Evolutionary conservation across 106 monocot species (phyloP), one percentile per base, ranked within the genome.

Genomic region (Dendrobium huoshanense): DNA sequence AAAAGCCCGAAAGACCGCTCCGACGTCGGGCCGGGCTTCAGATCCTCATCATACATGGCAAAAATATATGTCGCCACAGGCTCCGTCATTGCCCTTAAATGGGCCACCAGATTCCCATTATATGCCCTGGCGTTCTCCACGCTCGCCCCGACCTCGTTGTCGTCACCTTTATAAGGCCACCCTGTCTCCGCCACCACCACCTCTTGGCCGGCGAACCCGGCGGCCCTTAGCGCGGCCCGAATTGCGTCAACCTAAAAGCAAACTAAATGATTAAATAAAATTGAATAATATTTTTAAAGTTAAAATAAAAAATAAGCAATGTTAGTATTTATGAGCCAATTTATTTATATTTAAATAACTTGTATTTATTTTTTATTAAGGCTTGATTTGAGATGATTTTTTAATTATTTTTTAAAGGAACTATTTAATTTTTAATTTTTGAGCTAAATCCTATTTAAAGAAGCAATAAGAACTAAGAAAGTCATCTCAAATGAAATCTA

Each of bases 121-220:
- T 87, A 96, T 3, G 92, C 89, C 85, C 64, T 83, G 29, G 95
- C 93, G 72, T 96, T 96, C 22, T 91, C 95, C 43, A 91, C 81
- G 43, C 85, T 88, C 11, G 93, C 89, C 2, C 95, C 95, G 10
- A 49, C 82, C 82, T 93, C 93, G 78, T 47, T 79, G 19, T 82
- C 37, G 81, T 91, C 95, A 2, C 95, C 95, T 16, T 75, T 79
- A 91, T 93, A 89, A 0, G 95, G 95, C 95, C 95, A 96, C 10
- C 95, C 95, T 0, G 95, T 96, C 86, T 96, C 95, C 9, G 95
- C 95, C 68, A 93, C 85, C 5, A 96, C 93, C 67, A 96, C 88
- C 75, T 96, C 95, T n/a, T 89, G 83, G 31, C 45, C 85, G 13
- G 78, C 40, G 83, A 87, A 93, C 2, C 95, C 95, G 41, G 75